Percentiles rank a stretch among this genome's conserved stretches.
These are phyloP conservation scores for Pyrenula massariospora DNA, from an alignment of 495 filamentous ascomycete species.

Conservation along the genomic window DNA sequence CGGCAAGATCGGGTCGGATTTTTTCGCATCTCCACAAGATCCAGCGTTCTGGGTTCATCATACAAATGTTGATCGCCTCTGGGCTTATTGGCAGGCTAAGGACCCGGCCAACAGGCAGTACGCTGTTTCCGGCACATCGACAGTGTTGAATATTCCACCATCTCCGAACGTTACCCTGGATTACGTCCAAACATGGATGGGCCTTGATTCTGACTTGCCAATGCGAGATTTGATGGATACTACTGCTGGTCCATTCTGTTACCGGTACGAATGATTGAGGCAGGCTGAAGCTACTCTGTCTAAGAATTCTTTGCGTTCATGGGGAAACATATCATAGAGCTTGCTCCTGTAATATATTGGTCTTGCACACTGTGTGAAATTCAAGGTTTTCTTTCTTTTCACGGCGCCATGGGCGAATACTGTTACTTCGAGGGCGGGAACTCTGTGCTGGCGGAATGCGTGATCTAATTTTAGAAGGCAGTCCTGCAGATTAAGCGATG, in stretches of 20 bases:
- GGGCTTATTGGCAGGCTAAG: conserved; percentile 59
- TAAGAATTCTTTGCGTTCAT: too few species aligned
- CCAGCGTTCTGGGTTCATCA: conserved; percentile 62
- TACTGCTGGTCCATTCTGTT: conserved; percentile 42
- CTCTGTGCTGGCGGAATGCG: too few species aligned
- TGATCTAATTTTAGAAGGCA: too few species aligned
- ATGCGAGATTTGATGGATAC: conserved; percentile 39
- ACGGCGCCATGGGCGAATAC: too few species aligned
- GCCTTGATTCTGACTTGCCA: conserved; percentile 25
- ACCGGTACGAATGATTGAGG: conserved; percentile 33
- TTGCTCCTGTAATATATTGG: too few species aligned
- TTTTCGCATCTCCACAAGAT: conserved; percentile 51
- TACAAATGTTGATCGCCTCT: conserved; percentile 55
- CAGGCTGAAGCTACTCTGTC: too few species aligned
- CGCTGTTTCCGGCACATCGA: conserved; percentile 40
- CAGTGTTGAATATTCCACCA: conserved; percentile 40
- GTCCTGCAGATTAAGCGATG: too few species aligned
- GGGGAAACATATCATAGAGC: too few species aligned
- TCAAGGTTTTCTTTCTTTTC: too few species aligned
- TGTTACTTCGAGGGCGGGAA: too few species aligned
- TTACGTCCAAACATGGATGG: conserved; percentile 15
- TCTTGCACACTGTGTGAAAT: too few species aligned
- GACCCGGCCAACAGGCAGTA: conserved; percentile 32
- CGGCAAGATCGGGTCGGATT: conserved; percentile 47
- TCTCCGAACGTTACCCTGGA: conserved; percentile 35